Base-by-base conservation (phyloP, 2,329 filamentous ascomycete genomes). In the Fusarium cyanostomum region DNA sequence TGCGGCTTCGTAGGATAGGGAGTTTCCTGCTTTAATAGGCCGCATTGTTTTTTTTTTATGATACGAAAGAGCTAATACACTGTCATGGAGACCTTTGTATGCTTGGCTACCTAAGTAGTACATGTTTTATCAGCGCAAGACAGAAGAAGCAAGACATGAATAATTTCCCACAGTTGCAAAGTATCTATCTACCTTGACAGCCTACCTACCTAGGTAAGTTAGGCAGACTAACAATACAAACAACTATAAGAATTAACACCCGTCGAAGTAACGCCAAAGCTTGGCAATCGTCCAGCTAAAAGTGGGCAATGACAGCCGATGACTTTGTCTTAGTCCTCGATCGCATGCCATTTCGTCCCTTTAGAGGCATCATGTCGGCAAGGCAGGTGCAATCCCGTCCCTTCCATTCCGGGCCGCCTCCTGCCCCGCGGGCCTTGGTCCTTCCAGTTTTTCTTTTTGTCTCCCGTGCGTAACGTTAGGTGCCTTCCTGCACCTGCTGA, bases 401-500 rank as follows among this genome's bases (percentile, higher is more conserved):
- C 53, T 46, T 38, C 34, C 31, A 35, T 39, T 46, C 44, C 48
- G 33, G 18, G 13, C 42, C 31, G 39, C 27, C 35, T 46, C 49
- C 18, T 50, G 43, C 53, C 48, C 52, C 52, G 48, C 59, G 53
- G 37, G 43, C 27, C 52, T 44, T 61, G 43, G 4, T 21, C 56
- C 62, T 56, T 52, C 30, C 42, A 39, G 27, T 52, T 37, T 48
- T 52, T 33, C 50, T 41, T 48, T 37, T 37, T 55, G 43, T 46
- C 41, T 54, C 59, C 62, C 55, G 46, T 45, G 59, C 43, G 51
- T 39, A n/a, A n/a, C n/a, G n/a, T n/a, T n/a, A n/a, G n/a, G 13
- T 53, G 44, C 51, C 66, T 69, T 60, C 52, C 53, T 37, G 26
- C 52, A 52, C 41, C 31, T 26, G 51, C 31, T 26, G 51, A 51